phyloP scores from a whole-genome alignment of 352 stramenopile species.

The Globisporangium nunn region DNA sequence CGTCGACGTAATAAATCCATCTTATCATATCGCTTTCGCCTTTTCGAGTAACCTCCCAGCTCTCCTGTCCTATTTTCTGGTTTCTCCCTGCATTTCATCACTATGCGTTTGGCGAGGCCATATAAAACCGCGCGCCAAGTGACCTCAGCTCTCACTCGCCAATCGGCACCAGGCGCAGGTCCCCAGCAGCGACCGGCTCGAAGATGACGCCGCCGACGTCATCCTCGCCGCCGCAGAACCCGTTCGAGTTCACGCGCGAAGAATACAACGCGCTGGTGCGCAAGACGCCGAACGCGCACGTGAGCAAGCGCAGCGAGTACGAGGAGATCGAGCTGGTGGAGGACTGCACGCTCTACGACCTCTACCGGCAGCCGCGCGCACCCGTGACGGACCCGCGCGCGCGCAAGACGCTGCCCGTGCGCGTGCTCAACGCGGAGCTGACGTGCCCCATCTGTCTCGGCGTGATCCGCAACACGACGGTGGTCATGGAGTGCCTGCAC shows the following conservation, averaged over 20 bases:
- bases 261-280: constrained; percentile 58
- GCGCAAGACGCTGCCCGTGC: constrained; percentile 54
- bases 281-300: constrained; percentile 26
- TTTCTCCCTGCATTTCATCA: no score
- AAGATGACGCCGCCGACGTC: neutral
- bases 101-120: no score
- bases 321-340: constrained; percentile 82
- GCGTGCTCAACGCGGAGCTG: constrained; percentile 75
- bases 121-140: no score
- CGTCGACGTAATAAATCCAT: no score
- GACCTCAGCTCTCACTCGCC: no score
- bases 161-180: no score
- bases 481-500: constrained; percentile 90
- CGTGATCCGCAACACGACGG: constrained; percentile 77
- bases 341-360: constrained; percentile 86
- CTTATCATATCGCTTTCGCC: no score
- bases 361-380: constrained; percentile 75
- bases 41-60: no score
- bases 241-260: constrained; percentile 63
- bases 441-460: constrained; percentile 86
- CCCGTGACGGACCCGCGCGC: constrained; percentile 46
- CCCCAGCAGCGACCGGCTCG: no score
- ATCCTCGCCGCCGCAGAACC: constrained; percentile 27
- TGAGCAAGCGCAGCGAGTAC: constrained; percentile 76
- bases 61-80: no score